phyloP scores from a whole-genome alignment of 2,329 filamentous ascomycete genomes.

The Talaromyces sp. region DNA sequence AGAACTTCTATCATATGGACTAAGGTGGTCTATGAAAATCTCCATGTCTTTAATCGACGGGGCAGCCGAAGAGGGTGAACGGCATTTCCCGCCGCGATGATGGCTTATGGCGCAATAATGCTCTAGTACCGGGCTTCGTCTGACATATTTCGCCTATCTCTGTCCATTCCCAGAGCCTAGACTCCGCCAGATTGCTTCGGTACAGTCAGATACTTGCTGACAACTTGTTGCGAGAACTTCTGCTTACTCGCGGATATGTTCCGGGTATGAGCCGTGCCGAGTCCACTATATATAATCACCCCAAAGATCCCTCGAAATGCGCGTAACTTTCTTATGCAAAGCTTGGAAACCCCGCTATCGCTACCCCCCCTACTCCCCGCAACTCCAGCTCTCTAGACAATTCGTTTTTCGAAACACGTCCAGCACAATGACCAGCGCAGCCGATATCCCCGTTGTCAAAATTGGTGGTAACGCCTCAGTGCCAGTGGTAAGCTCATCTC shows the following conservation, averaged over 20 bases:
- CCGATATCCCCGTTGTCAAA: slow-evolving; percentile 45
- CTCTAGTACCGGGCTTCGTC: background rate
- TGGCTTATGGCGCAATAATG: slow-evolving; percentile 10
- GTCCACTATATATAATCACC: background rate
- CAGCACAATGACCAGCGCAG: slow-evolving; percentile 24
- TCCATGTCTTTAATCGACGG: too few species aligned
- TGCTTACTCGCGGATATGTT: background rate
- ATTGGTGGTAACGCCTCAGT: slow-evolving; percentile 56
- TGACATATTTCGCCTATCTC: background rate
- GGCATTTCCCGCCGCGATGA: background rate
- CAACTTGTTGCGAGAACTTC: background rate
- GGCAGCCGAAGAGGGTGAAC: background rate
- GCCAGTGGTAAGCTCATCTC: slow-evolving; percentile 45
- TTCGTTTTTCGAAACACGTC: background rate
- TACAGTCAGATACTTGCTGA: too few species aligned
- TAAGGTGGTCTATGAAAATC: background rate
- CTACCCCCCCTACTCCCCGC: background rate
- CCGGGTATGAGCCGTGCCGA: background rate
- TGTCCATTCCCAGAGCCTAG: background rate
- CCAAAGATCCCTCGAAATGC: background rate
- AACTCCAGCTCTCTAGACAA: background rate
- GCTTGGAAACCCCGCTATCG: background rate
- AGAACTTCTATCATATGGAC: background rate
- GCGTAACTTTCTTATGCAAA: background rate
- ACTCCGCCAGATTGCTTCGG: background rate